Base-by-base conservation (phyloP, 2,329 filamentous ascomycete species). In the Achaetomium macrosporum region DNA sequence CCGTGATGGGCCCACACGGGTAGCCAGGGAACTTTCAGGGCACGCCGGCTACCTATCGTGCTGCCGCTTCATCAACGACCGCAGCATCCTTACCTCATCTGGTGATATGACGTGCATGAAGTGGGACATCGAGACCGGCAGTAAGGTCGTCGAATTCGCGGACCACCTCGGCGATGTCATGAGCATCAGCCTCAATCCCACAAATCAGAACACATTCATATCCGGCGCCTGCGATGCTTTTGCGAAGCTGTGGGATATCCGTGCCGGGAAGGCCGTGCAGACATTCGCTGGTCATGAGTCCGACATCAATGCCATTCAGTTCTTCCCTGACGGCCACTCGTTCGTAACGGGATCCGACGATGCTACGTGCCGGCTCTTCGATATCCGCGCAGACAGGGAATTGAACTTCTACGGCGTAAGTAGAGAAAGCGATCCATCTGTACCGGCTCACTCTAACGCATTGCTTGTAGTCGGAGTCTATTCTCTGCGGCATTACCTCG, bases 101-200 rank as follows among this genome's bases (percentile, higher is more conserved):
- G 93, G 93, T 59, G 93, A 99, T 69, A 99, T 99, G 93, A 99
- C 93, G 48, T 99, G 93, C 72, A 96, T 97, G 86, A 88, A 97
- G 68, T 99, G 93, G 93, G 93, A 99, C 76, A 92, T 99, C 60
- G 93, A 99, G 74, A 95, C 92, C 0, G 93, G 93, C 53, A 90
- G 91, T 61, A 96, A 96, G 76, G 88, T 96, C 40, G 95, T 91
- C 67, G 93, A 99, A 71, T 99, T 97, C 63, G 93, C 93, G 66
- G 93, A 99, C 73, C 93, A 99, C 70, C 80, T 99, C 11, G 93
- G 93, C 68, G 93, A 99, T 68, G 93, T 99, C 63, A 99, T 99
- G 93, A 97, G 92, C 78, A 90, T 97, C 75, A 97, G 92, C 80
- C 88, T 99, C 72, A 97, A 99, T 76, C 93, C 93, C 1, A 95